Evolutionary conservation across 176 grass and related monocot genomes (phyloP).

Genomic region (Triticum aestivum): DNA sequence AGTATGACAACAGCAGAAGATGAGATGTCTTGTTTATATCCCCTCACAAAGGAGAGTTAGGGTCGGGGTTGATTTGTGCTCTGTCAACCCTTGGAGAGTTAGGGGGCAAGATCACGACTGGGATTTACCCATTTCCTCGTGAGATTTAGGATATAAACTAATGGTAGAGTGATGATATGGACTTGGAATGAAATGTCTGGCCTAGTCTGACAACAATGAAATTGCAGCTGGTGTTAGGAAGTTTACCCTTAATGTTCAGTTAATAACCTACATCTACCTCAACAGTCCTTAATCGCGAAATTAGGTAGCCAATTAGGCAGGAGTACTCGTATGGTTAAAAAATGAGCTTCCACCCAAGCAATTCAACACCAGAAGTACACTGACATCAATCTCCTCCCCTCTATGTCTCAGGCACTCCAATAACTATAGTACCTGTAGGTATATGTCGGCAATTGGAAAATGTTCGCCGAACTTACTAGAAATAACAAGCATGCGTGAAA

Average conservation of each 20-base stretch:
- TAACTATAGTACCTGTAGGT: neutral
- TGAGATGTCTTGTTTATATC: neutral
- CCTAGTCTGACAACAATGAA: neutral
- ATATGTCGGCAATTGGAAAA: neutral
- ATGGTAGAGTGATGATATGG: neutral
- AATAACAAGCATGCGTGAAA: slow-evolving; percentile 10
- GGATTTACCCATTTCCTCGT: neutral
- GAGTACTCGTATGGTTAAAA: neutral
- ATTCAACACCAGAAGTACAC: neutral
- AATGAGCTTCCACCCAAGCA: neutral
- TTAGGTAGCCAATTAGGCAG: neutral
- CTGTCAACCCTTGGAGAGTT: neutral
- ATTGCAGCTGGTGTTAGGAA: slow-evolving; percentile 6
- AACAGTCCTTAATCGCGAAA: slow-evolving; percentile 14
- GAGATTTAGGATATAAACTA: slow-evolving; percentile 13
- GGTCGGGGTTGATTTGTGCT: neutral
- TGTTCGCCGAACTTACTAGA: neutral
- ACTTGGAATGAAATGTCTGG: neutral
- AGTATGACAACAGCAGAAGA: neutral
- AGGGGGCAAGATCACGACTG: neutral
- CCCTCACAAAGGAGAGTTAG: neutral
- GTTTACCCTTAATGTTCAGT: neutral
- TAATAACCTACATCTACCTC: neutral
- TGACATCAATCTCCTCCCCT: neutral
- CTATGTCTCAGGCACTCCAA: neutral